These are phyloP conservation scores for Ophiostoma perfectum DNA, from an alignment of 2,329 filamentous ascomycete species.

Conservation along the genomic window DNA sequence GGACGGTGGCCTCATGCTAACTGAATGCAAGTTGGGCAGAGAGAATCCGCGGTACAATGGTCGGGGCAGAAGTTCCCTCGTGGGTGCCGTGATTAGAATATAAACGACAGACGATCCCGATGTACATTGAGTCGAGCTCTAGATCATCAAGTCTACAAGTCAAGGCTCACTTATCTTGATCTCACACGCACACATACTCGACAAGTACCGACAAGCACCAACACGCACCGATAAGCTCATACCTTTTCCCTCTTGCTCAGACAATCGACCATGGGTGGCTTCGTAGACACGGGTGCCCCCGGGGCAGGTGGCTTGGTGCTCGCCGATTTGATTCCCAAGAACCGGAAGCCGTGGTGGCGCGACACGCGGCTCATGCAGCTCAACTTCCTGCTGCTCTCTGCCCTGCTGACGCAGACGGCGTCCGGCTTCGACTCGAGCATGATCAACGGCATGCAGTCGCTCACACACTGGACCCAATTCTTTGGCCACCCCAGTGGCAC, in stretches of 20 bases:
- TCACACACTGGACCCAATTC: conserved; percentile 32
- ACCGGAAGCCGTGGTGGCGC: conserved; percentile 27
- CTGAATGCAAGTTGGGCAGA: neutral
- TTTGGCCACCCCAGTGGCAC: conserved; percentile 32
- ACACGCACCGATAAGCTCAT: no score
- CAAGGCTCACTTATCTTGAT: neutral
- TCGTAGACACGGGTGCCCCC: conserved; percentile 53
- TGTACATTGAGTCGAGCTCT: neutral
- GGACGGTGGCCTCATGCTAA: neutral
- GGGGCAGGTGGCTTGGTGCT: conserved; percentile 19
- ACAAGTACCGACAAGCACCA: neutral
- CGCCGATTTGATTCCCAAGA: conserved; percentile 24
- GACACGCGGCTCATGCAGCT: conserved; percentile 30
- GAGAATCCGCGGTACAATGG: neutral
- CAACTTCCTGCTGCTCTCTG: conserved; percentile 33
- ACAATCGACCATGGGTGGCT: conserved; percentile 71
- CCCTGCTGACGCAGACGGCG: conserved; percentile 33
- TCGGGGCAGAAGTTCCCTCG: neutral
- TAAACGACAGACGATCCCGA: conserved; percentile 2
- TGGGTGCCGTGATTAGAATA: neutral
- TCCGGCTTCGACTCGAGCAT: conserved; percentile 35
- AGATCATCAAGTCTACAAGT: neutral
- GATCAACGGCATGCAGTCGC: conserved; percentile 34
- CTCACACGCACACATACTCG: neutral
- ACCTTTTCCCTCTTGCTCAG: conserved; percentile 52